These are phyloP conservation scores for Chalciporus sphaerocephalus DNA, from an alignment of 768 basidiomycete genomes.

Conservation along the genomic window DNA sequence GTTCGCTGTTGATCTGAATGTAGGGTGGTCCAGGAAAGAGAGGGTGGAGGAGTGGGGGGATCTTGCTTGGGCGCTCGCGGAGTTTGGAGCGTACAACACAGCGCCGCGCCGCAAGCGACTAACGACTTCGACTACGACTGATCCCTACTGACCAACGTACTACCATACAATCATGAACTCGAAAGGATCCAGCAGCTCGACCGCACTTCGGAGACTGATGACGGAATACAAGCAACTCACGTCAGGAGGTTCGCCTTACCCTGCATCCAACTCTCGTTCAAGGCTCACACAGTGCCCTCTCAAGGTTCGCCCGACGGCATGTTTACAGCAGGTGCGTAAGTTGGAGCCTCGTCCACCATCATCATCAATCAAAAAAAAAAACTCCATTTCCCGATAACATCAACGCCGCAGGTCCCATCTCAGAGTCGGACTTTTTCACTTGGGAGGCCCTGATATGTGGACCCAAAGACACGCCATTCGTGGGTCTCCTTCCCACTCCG, in stretches of 20 bases:
- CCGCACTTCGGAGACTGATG: constrained; percentile 84
- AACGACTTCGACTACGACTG: no score
- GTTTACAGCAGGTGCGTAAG: constrained; percentile 78
- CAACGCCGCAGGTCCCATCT: constrained; percentile 64
- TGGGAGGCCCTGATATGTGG: constrained; percentile 96
- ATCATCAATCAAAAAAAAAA: neutral
- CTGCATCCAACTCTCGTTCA: neutral
- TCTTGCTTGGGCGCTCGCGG: constrained; percentile 7
- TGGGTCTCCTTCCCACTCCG: constrained; percentile 36
- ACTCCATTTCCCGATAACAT: neutral
- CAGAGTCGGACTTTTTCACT: constrained; percentile 90
- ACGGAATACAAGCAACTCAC: constrained; percentile 88
- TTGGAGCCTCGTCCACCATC: constrained; percentile 2
- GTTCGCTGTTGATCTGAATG: neutral
- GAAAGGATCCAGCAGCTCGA: constrained; percentile 53
- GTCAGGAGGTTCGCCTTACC: constrained; percentile 52
- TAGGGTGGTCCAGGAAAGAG: neutral
- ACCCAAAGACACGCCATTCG: constrained; percentile 92
- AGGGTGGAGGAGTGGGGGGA: no score
- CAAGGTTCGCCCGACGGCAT: constrained; percentile 87
- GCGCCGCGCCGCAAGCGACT: no score
- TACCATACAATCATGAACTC: constrained; percentile 41
- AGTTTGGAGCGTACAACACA: constrained; percentile 2
- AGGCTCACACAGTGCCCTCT: neutral
- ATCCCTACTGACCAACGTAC: neutral